A percentile compares a stretch with the other conserved stretches of the same genome.
Evolutionary conservation across 2,329 filamentous ascomycete genomes (phyloP).

Genomic region (Fusarium albosuccineum): DNA sequence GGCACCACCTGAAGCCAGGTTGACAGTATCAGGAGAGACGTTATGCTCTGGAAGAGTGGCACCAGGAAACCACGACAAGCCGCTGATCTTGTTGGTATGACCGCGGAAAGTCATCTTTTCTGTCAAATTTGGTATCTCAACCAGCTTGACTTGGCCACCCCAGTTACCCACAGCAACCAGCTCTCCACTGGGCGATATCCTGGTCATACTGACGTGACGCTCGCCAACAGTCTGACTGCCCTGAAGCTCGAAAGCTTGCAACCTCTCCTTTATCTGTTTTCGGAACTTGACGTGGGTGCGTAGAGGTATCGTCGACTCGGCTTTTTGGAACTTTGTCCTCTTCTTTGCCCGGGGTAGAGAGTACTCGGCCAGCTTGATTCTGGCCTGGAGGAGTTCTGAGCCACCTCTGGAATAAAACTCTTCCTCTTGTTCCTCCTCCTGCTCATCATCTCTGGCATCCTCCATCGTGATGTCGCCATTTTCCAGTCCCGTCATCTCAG

Average conservation of each 20-base stretch:
- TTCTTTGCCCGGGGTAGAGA: slow-evolving; percentile 86
- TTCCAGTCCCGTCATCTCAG: slow-evolving; percentile 70
- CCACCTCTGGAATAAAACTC: slow-evolving; percentile 95
- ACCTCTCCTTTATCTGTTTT: slow-evolving; percentile 85
- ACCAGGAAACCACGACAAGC: slow-evolving; percentile 89
- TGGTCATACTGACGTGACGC: slow-evolving; percentile 89
- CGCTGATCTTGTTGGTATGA: slow-evolving; percentile 90
- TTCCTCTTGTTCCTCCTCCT: slow-evolving; percentile 82
- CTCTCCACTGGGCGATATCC: slow-evolving; percentile 88
- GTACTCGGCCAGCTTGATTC: slow-evolving; percentile 83
- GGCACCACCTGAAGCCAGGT: slow-evolving; percentile 90
- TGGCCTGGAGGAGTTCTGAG: slow-evolving; percentile 78
- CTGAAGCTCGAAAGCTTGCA: slow-evolving; percentile 89
- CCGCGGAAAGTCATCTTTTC: slow-evolving; percentile 82
- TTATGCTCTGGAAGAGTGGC: slow-evolving; percentile 79
- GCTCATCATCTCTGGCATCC: slow-evolving; percentile 70
- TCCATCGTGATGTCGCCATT: slow-evolving; percentile 72
- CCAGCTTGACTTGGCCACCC: slow-evolving; percentile 88
- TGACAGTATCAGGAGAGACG: slow-evolving; percentile 80
- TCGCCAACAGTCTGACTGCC: slow-evolving; percentile 95
- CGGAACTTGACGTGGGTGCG: slow-evolving; percentile 93
- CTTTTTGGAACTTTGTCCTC: slow-evolving; percentile 81
- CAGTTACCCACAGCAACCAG: slow-evolving; percentile 92
- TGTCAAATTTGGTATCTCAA: slow-evolving; percentile 85
- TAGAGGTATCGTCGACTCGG: slow-evolving; percentile 85